Percentiles rank a stretch among this genome's conserved stretches.
These are phyloP conservation scores for Aspergillus ochraceoroseus DNA, from an alignment of 2,329 filamentous ascomycete genomes.

Conservation along the genomic window DNA sequence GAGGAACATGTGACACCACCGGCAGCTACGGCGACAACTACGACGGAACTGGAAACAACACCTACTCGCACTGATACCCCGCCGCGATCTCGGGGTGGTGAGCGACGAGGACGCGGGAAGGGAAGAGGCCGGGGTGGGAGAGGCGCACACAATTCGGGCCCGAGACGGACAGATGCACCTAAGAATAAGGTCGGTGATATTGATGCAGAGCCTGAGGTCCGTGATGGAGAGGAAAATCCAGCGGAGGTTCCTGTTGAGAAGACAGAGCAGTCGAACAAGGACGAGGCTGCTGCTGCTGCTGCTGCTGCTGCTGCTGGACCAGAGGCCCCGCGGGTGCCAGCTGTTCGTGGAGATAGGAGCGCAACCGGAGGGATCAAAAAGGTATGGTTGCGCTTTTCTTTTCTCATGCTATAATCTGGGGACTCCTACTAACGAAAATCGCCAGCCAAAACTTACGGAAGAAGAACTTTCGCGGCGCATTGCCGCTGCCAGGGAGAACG, in stretches of 20 bases:
- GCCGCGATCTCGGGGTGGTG: slow-evolving; percentile 29
- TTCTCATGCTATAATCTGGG: not conserved
- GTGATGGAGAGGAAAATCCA: slow-evolving; percentile 17
- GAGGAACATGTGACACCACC: no score
- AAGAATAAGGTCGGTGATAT: slow-evolving; percentile 19
- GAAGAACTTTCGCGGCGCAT: slow-evolving; percentile 59
- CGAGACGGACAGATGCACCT: slow-evolving; percentile 20
- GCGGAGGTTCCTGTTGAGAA: slow-evolving; percentile 14
- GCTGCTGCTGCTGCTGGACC: slow-evolving; percentile 15
- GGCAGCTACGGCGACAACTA: not conserved
- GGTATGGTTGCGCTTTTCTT: slow-evolving; percentile 27
- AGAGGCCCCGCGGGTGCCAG: slow-evolving; percentile 35
- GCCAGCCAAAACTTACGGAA: slow-evolving; percentile 60
- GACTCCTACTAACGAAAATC: slow-evolving; percentile 25
- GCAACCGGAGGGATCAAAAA: slow-evolving; percentile 51
- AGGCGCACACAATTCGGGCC: slow-evolving; percentile 20
- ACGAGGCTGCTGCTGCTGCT: slow-evolving; percentile 16
- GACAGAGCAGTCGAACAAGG: slow-evolving; percentile 15
- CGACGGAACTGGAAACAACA: slow-evolving; percentile 2
- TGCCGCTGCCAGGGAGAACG: slow-evolving; percentile 57
- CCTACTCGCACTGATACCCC: slow-evolving; percentile 24
- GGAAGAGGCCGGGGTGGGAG: slow-evolving; percentile 27
- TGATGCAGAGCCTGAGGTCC: slow-evolving; percentile 13
- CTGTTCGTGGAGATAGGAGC: slow-evolving; percentile 53
- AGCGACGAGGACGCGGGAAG: slow-evolving; percentile 31